A percentile compares a stretch with the other conserved stretches of the same genome.
Conservation (phyloP, 139 green algal species). For the Closterium sp. region DNA sequence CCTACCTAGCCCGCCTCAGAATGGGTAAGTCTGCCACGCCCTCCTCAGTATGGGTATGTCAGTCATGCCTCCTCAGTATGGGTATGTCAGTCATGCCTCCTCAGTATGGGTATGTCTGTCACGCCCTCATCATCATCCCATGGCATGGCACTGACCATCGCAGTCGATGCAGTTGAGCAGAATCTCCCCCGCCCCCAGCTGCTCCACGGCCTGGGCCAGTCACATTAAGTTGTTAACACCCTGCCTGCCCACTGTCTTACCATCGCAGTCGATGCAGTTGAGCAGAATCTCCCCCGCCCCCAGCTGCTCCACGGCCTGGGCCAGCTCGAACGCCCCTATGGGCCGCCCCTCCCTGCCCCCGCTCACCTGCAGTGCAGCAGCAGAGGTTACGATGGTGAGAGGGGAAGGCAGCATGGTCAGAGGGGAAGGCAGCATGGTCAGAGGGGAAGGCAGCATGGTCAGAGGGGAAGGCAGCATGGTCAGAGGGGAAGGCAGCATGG, state of each 20-base stretch:
- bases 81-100: no score
- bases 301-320: constrained; percentile 82
- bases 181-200: constrained; percentile 77
- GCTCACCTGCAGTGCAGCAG: constrained; percentile 61
- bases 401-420: not conserved
- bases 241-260: constrained; percentile 42
- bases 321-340: constrained; percentile 89
- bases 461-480: no score
- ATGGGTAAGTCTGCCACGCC: no score
- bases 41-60: no score
- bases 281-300: constrained; percentile 97
- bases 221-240: no score
- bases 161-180: constrained; percentile 99
- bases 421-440: not conserved
- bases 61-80: no score
- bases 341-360: constrained; percentile 86
- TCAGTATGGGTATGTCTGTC: no score
- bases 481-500: not conserved
- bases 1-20: no score
- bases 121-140: not conserved
- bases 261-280: constrained; percentile 98
- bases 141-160: constrained; percentile 68
- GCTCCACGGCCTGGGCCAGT: no score
- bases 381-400: no score
- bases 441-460: not conserved